Base-by-base conservation (phyloP, 1,284 basidiomycete species). In the Cryptococcus neoformans region DNA sequence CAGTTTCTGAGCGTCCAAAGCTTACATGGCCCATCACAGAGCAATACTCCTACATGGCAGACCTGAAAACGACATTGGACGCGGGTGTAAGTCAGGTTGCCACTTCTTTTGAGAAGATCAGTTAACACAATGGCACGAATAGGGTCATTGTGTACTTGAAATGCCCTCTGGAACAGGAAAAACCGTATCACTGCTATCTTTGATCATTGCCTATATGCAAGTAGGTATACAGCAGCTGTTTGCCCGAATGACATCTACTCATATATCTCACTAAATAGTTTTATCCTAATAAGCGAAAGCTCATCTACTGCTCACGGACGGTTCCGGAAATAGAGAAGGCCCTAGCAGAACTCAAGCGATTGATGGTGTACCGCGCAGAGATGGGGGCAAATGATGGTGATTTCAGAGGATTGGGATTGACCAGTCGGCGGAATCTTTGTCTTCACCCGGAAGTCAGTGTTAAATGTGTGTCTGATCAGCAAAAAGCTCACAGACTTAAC, bases 251-350 rank as follows among this genome's bases (percentile, higher is more conserved):
- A 28, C 28, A 28, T 8, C 44, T 50, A n/a, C 35, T 45, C 42
- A 35, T 7, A 14, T 28, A 14, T 34, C 10, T 6, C 41, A 14
- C 8, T n/a, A 28, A 6, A 47, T 63, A 94, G 90, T 96, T 93
- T 78, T 92, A 94, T 73, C 90, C 92, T 8, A 88, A 87, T 7
- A 87, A 88, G 60, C 84, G 96, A 62, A 99, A 99, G 77, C 86
- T 99, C 64, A 89, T 99, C 65, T 99, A 99, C 77, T 99, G 96
- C 78, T 99, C 96, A 28, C 94, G 96, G 72, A 99, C 96, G 3
- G 96, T 99, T n/a, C 96, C 96, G 6, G 96, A 99, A 79, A 99
- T 99, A 66, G 96, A 99, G 78, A 99, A 99, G 77, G 96, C 96
- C 0, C 81, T 99, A 49, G 87, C 93, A 1, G 96, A 99, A 80